These are phyloP conservation scores for Trichoderma brevicompactum DNA, from an alignment of 2,329 filamentous ascomycete species.

Conservation along the genomic window DNA sequence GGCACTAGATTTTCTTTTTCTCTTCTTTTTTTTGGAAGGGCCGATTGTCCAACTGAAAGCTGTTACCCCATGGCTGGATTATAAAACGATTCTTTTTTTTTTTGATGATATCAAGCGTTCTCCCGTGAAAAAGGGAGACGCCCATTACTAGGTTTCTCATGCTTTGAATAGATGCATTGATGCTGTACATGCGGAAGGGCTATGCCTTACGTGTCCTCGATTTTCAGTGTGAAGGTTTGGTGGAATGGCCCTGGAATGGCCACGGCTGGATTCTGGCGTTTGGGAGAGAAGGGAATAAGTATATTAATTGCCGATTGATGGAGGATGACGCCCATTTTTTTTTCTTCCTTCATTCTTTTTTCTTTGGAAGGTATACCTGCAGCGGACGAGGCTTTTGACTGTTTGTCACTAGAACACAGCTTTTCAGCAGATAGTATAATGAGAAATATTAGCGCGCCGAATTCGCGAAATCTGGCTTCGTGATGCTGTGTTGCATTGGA, in stretches of 20 bases:
- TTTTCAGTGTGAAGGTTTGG: slow-evolving; percentile 14
- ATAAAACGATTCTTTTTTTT: not conserved
- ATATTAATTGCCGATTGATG: not conserved
- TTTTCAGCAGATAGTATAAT: not conserved
- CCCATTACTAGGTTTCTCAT: slow-evolving; percentile 15
- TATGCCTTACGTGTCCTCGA: slow-evolving; percentile 3
- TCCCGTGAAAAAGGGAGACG: not conserved
- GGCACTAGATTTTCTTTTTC: slow-evolving; percentile 1
- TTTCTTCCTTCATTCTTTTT: not conserved
- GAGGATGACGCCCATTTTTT: not conserved
- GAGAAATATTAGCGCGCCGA: not conserved
- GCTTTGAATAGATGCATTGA: slow-evolving; percentile 30
- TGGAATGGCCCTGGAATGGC: slow-evolving; percentile 5
- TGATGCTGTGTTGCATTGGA: not conserved
- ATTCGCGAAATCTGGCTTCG: not conserved
- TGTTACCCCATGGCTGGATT: not conserved
- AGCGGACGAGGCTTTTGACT: not conserved
- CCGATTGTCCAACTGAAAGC: not conserved
- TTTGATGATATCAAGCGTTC: slow-evolving; percentile 17
- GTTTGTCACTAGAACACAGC: not conserved
- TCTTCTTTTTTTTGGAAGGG: not conserved
- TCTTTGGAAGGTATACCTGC: not conserved
- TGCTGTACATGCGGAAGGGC: slow-evolving; percentile 5
- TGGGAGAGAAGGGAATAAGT: slow-evolving; percentile 6
- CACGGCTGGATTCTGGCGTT: slow-evolving; percentile 24